Evolutionary conservation across 257 asterid species (phyloP).

Genomic region (Coffea eugenioides): DNA sequence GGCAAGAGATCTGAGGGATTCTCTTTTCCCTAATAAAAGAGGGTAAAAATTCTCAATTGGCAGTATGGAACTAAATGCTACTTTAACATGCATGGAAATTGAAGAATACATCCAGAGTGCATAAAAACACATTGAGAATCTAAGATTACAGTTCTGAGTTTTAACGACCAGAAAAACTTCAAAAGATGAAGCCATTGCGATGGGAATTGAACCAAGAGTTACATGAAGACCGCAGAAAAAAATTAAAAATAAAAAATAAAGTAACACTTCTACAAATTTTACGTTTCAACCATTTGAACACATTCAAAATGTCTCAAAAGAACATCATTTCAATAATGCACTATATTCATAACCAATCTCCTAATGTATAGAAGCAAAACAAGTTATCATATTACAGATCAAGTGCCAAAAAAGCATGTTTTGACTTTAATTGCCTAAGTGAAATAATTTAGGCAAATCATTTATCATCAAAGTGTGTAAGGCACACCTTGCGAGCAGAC

Average conservation of each 20-base stretch:
- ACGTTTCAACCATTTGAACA: neutral
- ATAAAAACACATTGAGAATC: neutral
- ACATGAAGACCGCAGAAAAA: neutral
- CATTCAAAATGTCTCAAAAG: neutral
- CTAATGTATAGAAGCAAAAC: neutral
- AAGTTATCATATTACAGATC: neutral
- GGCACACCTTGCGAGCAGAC: neutral
- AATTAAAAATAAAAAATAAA: no score
- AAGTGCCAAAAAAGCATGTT: neutral
- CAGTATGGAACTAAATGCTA: neutral
- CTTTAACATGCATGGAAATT: neutral
- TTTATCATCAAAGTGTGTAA: neutral
- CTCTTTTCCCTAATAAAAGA: slow-evolving; percentile 56
- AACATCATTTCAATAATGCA: neutral
- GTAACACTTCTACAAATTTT: neutral
- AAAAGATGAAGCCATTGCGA: neutral
- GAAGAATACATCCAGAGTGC: neutral
- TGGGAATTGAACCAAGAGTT: neutral
- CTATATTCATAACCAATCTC: neutral
- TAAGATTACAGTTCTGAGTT: neutral
- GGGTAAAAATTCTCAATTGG: neutral
- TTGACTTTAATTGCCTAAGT: neutral
- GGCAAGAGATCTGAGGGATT: slow-evolving; percentile 55
- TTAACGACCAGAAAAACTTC: neutral
- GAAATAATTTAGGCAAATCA: no score